A percentile compares a stretch with the other conserved stretches of the same genome.
phyloP scores from a whole-genome alignment of 2,329 filamentous ascomycete genomes.

The Colletotrichum sp. region DNA sequence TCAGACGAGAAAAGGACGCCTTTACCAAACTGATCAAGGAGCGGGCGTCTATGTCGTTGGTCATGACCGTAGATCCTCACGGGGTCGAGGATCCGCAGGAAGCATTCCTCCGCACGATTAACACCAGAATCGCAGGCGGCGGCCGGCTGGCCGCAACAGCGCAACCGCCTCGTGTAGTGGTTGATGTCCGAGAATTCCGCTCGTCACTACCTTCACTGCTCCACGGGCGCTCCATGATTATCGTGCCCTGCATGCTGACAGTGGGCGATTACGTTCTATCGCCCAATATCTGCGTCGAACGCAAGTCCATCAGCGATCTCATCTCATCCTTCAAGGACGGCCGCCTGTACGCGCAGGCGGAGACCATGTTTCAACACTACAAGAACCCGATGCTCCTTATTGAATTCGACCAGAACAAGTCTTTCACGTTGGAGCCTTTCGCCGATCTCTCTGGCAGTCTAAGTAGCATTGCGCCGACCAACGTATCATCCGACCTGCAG shows the following conservation, averaged over 20 bases:
- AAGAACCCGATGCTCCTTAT: constrained; percentile 89
- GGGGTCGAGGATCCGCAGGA: constrained; percentile 83
- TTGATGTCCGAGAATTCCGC: constrained; percentile 95
- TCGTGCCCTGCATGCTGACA: constrained; percentile 94
- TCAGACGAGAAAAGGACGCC: constrained; percentile 94
- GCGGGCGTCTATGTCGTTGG: constrained; percentile 89
- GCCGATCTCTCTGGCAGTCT: constrained; percentile 69
- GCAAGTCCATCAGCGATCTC: constrained; percentile 90
- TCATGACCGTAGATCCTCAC: constrained; percentile 74
- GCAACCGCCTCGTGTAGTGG: constrained; percentile 86
- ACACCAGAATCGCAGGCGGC: constrained; percentile 94
- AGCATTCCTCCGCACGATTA: constrained; percentile 90
- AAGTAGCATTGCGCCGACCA: constrained; percentile 64
- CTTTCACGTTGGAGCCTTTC: constrained; percentile 89
- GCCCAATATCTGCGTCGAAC: constrained; percentile 89
- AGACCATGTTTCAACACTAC: constrained; percentile 95
- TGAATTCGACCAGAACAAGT: constrained; percentile 97
- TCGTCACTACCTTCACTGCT: constrained; percentile 90
- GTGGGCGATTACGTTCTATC: constrained; percentile 96
- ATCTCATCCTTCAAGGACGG: constrained; percentile 93
- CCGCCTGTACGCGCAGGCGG: constrained; percentile 87
- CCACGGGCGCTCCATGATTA: constrained; percentile 84
- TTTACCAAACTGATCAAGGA: constrained; percentile 96
- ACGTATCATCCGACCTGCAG: constrained; percentile 75
- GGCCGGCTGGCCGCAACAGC: constrained; percentile 84